Evolutionary conservation across 192 early-diverging fungal genomes (phyloP).

Genomic region (Irineochytrium annulatum): DNA sequence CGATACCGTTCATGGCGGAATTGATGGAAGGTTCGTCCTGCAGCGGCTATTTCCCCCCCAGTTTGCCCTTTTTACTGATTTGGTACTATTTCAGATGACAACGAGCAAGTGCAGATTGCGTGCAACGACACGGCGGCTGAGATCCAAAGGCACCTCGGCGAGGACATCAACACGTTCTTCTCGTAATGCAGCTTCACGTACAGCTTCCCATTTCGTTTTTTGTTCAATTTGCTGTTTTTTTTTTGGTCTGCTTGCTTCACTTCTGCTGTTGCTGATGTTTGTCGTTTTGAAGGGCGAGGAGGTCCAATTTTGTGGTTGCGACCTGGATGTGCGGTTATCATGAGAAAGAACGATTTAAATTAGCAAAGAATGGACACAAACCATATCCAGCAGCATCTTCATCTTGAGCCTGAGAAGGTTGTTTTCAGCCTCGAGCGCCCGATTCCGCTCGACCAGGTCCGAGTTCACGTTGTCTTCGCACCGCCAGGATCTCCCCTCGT

Average conservation of each 20-base stretch:
- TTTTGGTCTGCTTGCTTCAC: no score
- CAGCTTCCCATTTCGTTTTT: no score
- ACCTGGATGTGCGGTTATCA: neutral
- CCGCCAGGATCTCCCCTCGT: slow-evolving; percentile 18
- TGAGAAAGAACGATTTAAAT: neutral
- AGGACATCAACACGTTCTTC: slow-evolving; percentile 42
- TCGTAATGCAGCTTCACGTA: slow-evolving; percentile 16
- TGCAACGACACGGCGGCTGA: slow-evolving; percentile 76
- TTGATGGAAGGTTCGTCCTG: slow-evolving; percentile 75
- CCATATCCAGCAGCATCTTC: slow-evolving; percentile 32
- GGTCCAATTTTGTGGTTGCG: neutral
- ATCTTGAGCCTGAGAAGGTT: slow-evolving; percentile 34
- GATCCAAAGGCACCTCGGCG: slow-evolving; percentile 89
- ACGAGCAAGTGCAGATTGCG: slow-evolving; percentile 73
- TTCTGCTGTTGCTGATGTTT: no score
- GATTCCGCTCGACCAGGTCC: slow-evolving; percentile 30
- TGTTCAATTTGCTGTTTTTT: no score
- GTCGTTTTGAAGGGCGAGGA: neutral
- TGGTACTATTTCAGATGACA: no score
- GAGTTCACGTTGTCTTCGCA: slow-evolving; percentile 5
- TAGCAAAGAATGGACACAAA: neutral
- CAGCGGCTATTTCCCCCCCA: slow-evolving; percentile 1
- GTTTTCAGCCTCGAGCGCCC: slow-evolving; percentile 36
- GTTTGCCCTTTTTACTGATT: slow-evolving; percentile 4
- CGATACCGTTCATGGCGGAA: slow-evolving; percentile 91